Evolutionary conservation across 2,329 filamentous ascomycete genomes (phyloP).

Genomic region (Neofusicoccum cordaticola): DNA sequence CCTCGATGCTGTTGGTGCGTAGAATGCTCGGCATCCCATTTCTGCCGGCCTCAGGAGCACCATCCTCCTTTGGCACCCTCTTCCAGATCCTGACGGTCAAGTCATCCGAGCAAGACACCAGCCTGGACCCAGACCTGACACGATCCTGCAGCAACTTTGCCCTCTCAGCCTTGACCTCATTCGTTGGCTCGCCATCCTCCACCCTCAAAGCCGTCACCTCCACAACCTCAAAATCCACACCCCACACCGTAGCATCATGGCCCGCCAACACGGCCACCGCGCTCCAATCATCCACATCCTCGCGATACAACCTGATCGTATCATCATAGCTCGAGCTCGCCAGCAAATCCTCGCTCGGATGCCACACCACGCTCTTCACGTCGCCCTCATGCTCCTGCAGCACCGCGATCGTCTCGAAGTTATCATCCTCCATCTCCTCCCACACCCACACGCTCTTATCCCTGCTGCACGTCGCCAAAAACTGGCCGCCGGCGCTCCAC

Average conservation of each 20-base stretch:
- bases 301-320: slow-evolving; percentile 81
- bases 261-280: slow-evolving; percentile 79
- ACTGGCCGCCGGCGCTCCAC: slow-evolving; percentile 70
- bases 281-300: slow-evolving; percentile 92
- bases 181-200: slow-evolving; percentile 24
- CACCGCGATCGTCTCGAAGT: slow-evolving; percentile 95
- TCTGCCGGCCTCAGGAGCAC: slow-evolving; percentile 45
- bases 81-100: slow-evolving; percentile 76
- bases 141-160: slow-evolving; percentile 35
- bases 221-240: slow-evolving; percentile 63
- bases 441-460: slow-evolving; percentile 98
- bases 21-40: slow-evolving; percentile 85
- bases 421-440: slow-evolving; percentile 93
- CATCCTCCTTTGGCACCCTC: slow-evolving; percentile 55
- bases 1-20: slow-evolving; percentile 66
- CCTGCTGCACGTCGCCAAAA: slow-evolving; percentile 83
- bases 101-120: slow-evolving; percentile 86
- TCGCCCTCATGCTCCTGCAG: slow-evolving; percentile 93
- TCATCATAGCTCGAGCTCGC: slow-evolving; percentile 95
- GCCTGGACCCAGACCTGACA: slow-evolving; percentile 51
- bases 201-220: slow-evolving; percentile 29
- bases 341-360: slow-evolving; percentile 73
- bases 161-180: slow-evolving; percentile 32
- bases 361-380: slow-evolving; percentile 93
- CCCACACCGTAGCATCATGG: slow-evolving; percentile 87